These are phyloP conservation scores for Globisporangium solare DNA, from an alignment of 352 stramenopile genomes.

Conservation along the genomic window DNA sequence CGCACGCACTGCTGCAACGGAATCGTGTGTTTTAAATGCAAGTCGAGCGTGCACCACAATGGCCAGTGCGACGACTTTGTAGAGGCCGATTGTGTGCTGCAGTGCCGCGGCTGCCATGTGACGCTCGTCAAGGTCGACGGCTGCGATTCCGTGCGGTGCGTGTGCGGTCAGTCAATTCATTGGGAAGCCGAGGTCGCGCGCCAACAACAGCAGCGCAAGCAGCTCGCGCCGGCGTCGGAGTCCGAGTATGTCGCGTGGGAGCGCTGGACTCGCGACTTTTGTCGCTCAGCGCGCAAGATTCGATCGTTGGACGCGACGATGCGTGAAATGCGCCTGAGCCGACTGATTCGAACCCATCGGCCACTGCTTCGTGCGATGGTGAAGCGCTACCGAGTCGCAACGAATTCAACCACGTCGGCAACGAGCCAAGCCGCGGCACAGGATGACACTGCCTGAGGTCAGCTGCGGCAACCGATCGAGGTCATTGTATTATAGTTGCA, in stretches of 20 bases:
- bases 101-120: slow-evolving; percentile 49
- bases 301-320: slow-evolving; percentile 21
- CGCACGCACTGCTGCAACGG: slow-evolving; percentile 39
- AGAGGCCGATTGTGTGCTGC: slow-evolving; percentile 42
- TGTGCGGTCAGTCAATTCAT: slow-evolving; percentile 50
- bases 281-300: slow-evolving; percentile 22
- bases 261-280: slow-evolving; percentile 23
- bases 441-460: no score
- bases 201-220: slow-evolving; percentile 42
- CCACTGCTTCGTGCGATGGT: slow-evolving; percentile 25
- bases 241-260: slow-evolving; percentile 25
- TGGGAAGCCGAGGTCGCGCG: slow-evolving; percentile 44
- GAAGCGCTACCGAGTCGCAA: slow-evolving; percentile 5
- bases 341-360: slow-evolving; percentile 31
- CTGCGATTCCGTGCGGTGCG: slow-evolving; percentile 42
- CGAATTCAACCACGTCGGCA: no score
- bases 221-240: slow-evolving; percentile 29
- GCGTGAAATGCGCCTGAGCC: slow-evolving; percentile 25
- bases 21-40: slow-evolving; percentile 63
- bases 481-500: no score
- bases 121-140: slow-evolving; percentile 64
- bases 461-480: no score
- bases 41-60: slow-evolving; percentile 35
- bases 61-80: slow-evolving; percentile 52
- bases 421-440: no score